phyloP scores from a whole-genome alignment of 306 rosid species.

The Psophocarpus tetragonolobus region DNA sequence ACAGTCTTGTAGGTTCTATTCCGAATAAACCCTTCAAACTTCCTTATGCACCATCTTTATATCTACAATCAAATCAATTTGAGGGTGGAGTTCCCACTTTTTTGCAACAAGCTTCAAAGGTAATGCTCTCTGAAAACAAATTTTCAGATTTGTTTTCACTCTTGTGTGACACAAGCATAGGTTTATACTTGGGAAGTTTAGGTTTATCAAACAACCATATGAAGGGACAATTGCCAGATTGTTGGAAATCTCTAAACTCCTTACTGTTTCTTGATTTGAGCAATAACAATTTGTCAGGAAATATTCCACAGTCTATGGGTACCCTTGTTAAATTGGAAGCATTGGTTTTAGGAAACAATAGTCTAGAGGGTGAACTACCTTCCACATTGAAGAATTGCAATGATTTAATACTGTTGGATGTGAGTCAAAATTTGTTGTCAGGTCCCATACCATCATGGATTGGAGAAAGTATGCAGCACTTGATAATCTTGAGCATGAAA shows the following conservation, averaged over 20 bases:
- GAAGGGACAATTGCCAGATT: background rate
- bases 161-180: background rate
- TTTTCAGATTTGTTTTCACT: background rate
- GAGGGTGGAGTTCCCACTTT: background rate
- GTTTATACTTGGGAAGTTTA: background rate
- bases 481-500: background rate
- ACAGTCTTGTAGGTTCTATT: background rate
- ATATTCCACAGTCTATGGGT: background rate
- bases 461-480: background rate
- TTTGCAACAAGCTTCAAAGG: background rate
- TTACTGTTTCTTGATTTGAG: background rate
- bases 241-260: background rate
- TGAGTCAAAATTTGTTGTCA: background rate
- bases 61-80: background rate
- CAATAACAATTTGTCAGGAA: background rate
- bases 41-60: background rate
- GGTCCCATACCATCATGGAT: background rate
- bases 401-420: background rate
- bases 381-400: background rate
- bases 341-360: background rate
- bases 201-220: slow-evolving; percentile 4
- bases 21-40: background rate
- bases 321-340: background rate
- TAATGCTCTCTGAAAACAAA: background rate
- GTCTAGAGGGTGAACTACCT: background rate